phyloP scores from a whole-genome alignment of 2,329 filamentous ascomycete species.

The Exophiala sp. region DNA sequence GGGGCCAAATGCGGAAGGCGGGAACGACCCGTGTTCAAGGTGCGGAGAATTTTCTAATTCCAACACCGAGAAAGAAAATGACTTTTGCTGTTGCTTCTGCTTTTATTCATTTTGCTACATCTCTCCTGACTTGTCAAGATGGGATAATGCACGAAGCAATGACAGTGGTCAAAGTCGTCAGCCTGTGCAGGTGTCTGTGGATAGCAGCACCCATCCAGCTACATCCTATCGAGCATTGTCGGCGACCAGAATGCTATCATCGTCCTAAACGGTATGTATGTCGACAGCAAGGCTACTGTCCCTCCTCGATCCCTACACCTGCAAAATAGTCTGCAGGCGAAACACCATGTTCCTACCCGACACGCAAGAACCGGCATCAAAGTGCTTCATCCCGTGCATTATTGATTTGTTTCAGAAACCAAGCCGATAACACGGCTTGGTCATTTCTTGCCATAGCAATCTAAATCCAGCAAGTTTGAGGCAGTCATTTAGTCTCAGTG shows the following conservation, averaged over 20 bases:
- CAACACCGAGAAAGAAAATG: no score
- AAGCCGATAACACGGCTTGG: conserved; percentile 30
- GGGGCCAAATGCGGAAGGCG: no score
- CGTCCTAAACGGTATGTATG: no score
- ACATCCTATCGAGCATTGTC: not conserved
- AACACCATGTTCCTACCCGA: not conserved
- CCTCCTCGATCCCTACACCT: not conserved
- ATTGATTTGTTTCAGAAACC: conserved; percentile 22
- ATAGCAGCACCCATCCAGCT: not conserved
- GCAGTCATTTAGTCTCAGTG: conserved; percentile 40
- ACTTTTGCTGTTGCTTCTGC: no score
- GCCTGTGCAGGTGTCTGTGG: not conserved
- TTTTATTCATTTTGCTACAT: not conserved
- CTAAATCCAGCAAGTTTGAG: conserved; percentile 45
- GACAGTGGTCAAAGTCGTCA: no score
- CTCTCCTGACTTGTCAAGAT: not conserved
- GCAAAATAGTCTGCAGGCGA: not conserved
- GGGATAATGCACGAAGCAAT: not conserved
- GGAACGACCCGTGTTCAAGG: no score
- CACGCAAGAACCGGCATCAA: conserved; percentile 24
- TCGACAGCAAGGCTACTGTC: no score
- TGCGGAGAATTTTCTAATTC: no score
- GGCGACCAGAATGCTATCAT: no score
- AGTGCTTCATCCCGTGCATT: conserved; percentile 19
- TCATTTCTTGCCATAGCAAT: conserved; percentile 39